Evolutionary conservation across 768 basidiomycete genomes (phyloP), one percentile per base, ranked within the genome.

Genomic region (Phanerochaete carnosa): DNA sequence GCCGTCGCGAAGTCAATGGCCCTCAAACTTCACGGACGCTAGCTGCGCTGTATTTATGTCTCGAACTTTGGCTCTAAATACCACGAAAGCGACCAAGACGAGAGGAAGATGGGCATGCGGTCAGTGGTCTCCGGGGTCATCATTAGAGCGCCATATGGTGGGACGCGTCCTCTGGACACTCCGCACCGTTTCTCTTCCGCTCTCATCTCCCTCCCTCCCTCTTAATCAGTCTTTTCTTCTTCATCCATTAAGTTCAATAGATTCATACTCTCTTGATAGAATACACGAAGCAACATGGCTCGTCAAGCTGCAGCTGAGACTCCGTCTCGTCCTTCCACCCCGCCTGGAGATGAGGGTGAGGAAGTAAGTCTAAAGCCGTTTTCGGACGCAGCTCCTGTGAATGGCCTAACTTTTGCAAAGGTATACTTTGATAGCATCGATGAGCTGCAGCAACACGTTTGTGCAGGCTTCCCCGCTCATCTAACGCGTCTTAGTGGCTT

Each of bases 401-500:
- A n/a, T 11, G 54, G 51, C 9, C 19, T 39, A 57, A 49, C n/a
- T 22, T 29, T 5, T 26, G 3, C 15, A 3, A 37, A 55, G 54
- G 35, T 82, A 7, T 89, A 80, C 71, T 93, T 92, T 65, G 90
- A 92, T 68, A 85, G 76, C 23, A 82, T 93, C n/a, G 91, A 93
- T 66, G 91, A 92, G 64, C 85, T 93, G 15, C 91, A 93, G 68
- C 87, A 90, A 65, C 88, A 93, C 70, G 91, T 88, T 66, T 30
- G 81, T 56, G 12, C 15, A 45, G 6, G 11, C 8, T 19, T 4
- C 11, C 19, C 11, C 16, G 5, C 32, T 29, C 23, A 22, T 39
- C 60, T 22, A 55, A 46, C 58, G 46, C 25, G 58, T 28, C 56
- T 28, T 50, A 23, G 32, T 55, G 53, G 32, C 47, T 55, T 23